These are phyloP conservation scores for Xylaria multiplex DNA, from an alignment of 2,329 filamentous ascomycete species.

Conservation along the genomic window DNA sequence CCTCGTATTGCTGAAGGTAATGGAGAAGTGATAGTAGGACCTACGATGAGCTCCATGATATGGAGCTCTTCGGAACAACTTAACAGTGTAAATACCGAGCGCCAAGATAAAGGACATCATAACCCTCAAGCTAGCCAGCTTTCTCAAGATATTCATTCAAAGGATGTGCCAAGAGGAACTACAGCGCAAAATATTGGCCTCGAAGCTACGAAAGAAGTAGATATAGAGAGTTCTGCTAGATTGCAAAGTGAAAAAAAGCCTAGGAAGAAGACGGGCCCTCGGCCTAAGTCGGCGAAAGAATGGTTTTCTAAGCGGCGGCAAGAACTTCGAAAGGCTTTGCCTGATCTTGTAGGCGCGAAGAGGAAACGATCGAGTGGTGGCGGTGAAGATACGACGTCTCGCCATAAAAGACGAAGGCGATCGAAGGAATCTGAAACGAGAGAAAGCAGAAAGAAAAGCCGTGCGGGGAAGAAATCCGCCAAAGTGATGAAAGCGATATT, in stretches of 20 bases:
- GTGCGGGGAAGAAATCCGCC: neutral
- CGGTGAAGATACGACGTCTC: neutral
- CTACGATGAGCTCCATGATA: neutral
- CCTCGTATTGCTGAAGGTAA: neutral
- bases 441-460: neutral
- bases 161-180: no score
- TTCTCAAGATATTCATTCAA: neutral
- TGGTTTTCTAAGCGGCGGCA: slow-evolving; percentile 21
- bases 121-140: neutral
- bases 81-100: no score
- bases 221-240: neutral
- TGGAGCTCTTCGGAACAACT: no score
- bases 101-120: neutral
- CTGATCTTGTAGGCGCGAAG: slow-evolving; percentile 1
- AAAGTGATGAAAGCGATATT: slow-evolving; percentile 13
- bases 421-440: neutral
- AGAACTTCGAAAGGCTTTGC: neutral
- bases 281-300: slow-evolving; percentile 21
- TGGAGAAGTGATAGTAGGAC: neutral
- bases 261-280: slow-evolving; percentile 14
- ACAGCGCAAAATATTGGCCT: neutral
- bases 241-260: neutral
- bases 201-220: neutral
- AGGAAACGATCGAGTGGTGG: slow-evolving; percentile 17
- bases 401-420: neutral